phyloP scores from a whole-genome alignment of 2,329 filamentous ascomycete genomes.

The Clonostachys chloroleuca region DNA sequence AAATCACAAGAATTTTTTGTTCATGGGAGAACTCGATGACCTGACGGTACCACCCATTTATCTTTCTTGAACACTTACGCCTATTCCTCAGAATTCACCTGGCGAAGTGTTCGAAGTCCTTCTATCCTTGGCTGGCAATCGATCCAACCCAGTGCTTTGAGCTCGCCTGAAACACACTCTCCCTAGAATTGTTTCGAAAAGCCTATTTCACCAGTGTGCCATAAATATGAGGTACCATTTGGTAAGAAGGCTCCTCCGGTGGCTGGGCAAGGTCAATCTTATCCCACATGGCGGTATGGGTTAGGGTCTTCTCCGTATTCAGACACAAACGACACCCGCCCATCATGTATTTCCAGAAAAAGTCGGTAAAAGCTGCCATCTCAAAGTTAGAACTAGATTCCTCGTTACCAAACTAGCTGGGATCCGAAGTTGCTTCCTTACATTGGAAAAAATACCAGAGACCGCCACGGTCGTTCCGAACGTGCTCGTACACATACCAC shows the following conservation, averaged over 20 bases:
- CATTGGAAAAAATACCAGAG: constrained; percentile 44
- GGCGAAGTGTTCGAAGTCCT: no score
- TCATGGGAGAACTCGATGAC: no score
- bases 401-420: background rate
- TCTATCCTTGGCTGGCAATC: no score
- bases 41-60: no score
- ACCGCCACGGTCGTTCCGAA: constrained; percentile 31
- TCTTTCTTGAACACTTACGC: no score
- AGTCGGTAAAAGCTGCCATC: constrained; percentile 37
- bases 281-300: constrained; percentile 43
- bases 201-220: constrained; percentile 43
- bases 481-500: constrained; percentile 63
- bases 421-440: constrained; percentile 22
- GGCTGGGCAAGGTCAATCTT: constrained; percentile 40
- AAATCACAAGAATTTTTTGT: no score
- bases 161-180: no score
- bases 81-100: no score
- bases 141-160: no score
- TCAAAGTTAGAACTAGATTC: background rate
- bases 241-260: constrained; percentile 31
- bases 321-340: constrained; percentile 49
- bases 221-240: constrained; percentile 39
- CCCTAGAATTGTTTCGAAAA: background rate
- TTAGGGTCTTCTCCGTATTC: constrained; percentile 38
- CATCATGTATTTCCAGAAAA: constrained; percentile 45